phyloP scores from a whole-genome alignment of 2,329 filamentous ascomycete genomes.

The Blumeria hordei region DNA sequence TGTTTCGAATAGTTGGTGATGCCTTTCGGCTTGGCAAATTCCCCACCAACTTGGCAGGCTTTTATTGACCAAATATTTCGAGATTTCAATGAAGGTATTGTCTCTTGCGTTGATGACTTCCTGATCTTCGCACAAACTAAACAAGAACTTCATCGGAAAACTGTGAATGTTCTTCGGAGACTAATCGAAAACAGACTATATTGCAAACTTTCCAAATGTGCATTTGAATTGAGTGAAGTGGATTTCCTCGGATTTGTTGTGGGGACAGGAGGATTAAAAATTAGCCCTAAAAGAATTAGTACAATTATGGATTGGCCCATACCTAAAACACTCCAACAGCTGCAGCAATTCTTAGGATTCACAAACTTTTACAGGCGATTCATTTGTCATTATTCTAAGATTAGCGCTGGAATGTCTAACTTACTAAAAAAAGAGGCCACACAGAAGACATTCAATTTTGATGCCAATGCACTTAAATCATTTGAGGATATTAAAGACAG shows the following conservation, averaged over 20 bases:
- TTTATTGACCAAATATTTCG: neutral
- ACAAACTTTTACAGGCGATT: conserved; percentile 1
- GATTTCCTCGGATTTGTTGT: neutral
- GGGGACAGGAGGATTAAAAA: neutral
- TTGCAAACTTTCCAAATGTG: conserved; percentile 1
- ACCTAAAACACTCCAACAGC: conserved; percentile 1
- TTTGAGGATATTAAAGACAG: neutral
- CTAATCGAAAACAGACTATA: neutral
- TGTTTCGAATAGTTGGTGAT: neutral
- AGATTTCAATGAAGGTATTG: neutral
- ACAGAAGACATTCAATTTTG: neutral
- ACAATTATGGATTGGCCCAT: neutral
- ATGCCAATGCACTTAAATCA: neutral
- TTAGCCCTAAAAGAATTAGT: neutral
- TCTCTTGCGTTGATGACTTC: neutral
- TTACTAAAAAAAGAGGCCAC: neutral
- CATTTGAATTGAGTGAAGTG: neutral
- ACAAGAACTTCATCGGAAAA: neutral
- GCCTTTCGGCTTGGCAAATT: neutral
- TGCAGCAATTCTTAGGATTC: neutral
- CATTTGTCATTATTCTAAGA: neutral
- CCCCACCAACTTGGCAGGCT: neutral
- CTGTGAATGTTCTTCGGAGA: neutral
- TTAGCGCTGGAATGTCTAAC: neutral
- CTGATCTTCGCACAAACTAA: neutral